Base-by-base conservation (phyloP, 176 grass and related monocot species). In the Aegilops longissima region DNA sequence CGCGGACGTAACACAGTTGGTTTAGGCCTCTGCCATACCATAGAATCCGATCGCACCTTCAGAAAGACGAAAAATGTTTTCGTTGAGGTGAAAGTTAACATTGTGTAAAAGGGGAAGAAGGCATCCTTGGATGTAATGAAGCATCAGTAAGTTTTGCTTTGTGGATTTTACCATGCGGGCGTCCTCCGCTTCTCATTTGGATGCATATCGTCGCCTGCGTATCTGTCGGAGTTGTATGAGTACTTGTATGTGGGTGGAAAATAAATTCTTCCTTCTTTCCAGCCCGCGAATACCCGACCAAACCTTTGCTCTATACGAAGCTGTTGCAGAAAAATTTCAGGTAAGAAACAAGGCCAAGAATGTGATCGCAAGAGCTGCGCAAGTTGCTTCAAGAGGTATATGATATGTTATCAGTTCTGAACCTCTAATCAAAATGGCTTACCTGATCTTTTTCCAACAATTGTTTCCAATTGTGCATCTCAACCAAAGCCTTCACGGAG, bases 161-260 rank as follows among this genome's bases (percentile, higher is more conserved):
- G 17, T 8, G 23, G 59, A 7, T 49, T 63, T 86, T 98, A 98
- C 96, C 96, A 98, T 80, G 96, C 96, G 0, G 96, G 96, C 33
- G 96, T 98, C 71, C 96, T 89, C 77, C 88, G 54, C 74, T 98
- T 98, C 84, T 92, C 96, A 63, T 98, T 98, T 4, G 90, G 88
- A 59, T 85, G 84, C 90, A 98, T 89, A 71, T 96, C 96, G 66
- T 95, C 92, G 0, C 96, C 96, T 1, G 96, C 92, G 18, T 98
- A 98, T 79, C 90, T 87, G 61, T 98, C 96, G 1, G 96, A 98
- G 73, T 98, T 98, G 78, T 89, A 94, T 10, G 92, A 98, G 82
- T 98, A 98, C 86, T 98, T 98, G 63, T 98, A 98, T 0, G 96
- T 98, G 24, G 96, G 96, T 79, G 96, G 96, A 56, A 98, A 98